phyloP scores from a whole-genome alignment of 352 stramenopile species.

The Phytophthora pistaciae region DNA sequence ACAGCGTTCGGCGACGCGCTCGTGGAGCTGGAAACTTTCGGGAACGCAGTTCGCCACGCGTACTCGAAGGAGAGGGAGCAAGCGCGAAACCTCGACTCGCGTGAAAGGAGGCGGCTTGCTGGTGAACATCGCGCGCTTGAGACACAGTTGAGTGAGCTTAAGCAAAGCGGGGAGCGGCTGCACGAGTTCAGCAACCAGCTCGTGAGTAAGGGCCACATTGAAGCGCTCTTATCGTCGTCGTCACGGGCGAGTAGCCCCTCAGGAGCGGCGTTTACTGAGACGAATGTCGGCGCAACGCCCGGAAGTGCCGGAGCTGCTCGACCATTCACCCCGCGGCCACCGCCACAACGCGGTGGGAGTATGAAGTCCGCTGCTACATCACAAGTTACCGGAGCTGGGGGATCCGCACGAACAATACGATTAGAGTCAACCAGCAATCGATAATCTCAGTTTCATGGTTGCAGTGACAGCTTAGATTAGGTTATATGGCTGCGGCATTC shows the following conservation, averaged over 20 bases:
- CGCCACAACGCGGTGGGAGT: constrained; percentile 13
- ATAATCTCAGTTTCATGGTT: background rate
- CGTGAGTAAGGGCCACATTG: constrained; percentile 62
- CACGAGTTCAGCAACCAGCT: constrained; percentile 79
- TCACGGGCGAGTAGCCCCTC: background rate
- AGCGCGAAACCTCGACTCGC: constrained; percentile 38
- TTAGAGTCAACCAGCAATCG: background rate
- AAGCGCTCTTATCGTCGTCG: constrained; percentile 30
- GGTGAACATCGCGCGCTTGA: constrained; percentile 51
- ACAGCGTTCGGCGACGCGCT: constrained; percentile 61
- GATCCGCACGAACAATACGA: constrained; percentile 4
- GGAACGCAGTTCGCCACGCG: constrained; percentile 52
- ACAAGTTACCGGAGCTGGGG: background rate
- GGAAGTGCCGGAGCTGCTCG: constrained; percentile 18
- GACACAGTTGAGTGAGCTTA: constrained; percentile 49
- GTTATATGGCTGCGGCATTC: constrained; percentile 21
- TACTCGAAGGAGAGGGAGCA: constrained; percentile 59
- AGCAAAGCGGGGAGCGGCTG: constrained; percentile 43
- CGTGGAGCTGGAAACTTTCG: constrained; percentile 64
- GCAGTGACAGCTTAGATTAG: constrained; percentile 40
- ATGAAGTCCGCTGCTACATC: constrained; percentile 4
- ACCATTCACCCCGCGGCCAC: constrained; percentile 27
- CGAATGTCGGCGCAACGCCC: background rate
- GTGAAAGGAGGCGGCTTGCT: constrained; percentile 40
- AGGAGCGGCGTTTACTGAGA: constrained; percentile 3